Base-by-base conservation (phyloP, 23 red algal genomes). In the Gracilaria gracilis region DNA sequence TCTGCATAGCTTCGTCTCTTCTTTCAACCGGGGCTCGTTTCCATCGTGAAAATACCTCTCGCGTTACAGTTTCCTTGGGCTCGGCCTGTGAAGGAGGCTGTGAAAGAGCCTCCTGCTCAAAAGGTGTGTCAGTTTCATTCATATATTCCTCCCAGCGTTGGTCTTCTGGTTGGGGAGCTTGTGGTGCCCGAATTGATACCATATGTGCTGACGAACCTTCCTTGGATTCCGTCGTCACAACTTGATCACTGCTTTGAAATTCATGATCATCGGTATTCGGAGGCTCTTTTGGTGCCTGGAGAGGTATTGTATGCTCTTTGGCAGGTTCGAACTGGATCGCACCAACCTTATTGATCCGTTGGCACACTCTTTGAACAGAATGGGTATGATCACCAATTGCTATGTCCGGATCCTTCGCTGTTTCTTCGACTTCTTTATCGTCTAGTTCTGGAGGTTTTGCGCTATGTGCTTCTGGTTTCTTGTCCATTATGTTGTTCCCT, bases 281-380 rank as follows among this genome's bases (percentile, higher is more conserved):
- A 58, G 23, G 2, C 23, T 62, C 8, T 24, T 62, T 31, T 2
- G 59, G 0, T 9, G 23, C 29, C 13, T 27, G n/a, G 4, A 29
- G 2, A 29, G 27, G 27, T 31, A 4, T 28, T 62, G 33, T 51
- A 9, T 25, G 72, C 20, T 50, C 72, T 77, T 27, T n/a, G 1
- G 72, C 34, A 27, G 42, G 21, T 48, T 77, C 39, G 50, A 77
- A 48, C 72, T 77, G 72, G 39, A 50, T 77, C 72, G 40, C 72
- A 31, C 39, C 72, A 29, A 31, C 38, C 17, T 51, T 51, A 25
- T 77, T 77, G 24, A 77, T 34, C 39, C 2, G 50, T 49, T 25
- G 9, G 16, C 72, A 50, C 16, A 31, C 31, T 8, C 0, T 50
- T 28, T 77, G 31, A 24, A n/a, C 39, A 48, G 20, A 25, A 50